Conservation (phyloP, 2,329 filamentous ascomycete genomes). For the Furcasterigmium sp. region DNA sequence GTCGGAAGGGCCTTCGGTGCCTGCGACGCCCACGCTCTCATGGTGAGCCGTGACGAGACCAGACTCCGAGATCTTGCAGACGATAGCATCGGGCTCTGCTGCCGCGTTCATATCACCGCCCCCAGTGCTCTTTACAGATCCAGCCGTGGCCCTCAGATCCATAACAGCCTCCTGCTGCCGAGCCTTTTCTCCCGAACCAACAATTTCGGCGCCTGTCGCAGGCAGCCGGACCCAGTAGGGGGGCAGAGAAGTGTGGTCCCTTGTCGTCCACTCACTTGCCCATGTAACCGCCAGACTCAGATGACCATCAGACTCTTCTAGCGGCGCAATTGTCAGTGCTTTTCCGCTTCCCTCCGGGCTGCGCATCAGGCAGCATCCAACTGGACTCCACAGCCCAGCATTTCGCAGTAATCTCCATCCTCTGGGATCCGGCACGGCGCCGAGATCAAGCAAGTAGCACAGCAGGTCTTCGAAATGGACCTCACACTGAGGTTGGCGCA, state of each 20-base stretch:
- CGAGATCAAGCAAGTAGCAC: constrained; percentile 57
- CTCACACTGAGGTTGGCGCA: constrained; percentile 48
- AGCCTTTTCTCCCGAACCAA: too few relatives aligned
- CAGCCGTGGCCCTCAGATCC: constrained; percentile 9
- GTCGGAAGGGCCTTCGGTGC: too few relatives aligned
- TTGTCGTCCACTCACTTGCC: constrained; percentile 47
- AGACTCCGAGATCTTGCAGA: constrained; percentile 42
- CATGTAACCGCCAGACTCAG: constrained; percentile 53
- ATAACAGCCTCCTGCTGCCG: background rate
- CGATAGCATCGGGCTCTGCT: constrained; percentile 33
- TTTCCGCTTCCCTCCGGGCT: constrained; percentile 43
- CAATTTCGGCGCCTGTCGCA: constrained; percentile 20
- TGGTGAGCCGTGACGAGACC: constrained; percentile 41
- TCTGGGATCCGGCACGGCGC: constrained; percentile 53
- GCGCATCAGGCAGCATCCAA: constrained; percentile 50
- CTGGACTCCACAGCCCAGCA: constrained; percentile 56
- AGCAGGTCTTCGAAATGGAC: constrained; percentile 54
- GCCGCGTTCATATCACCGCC: too few relatives aligned
- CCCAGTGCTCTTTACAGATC: too few relatives aligned
- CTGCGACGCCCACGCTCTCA: background rate
- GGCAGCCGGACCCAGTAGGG: constrained; percentile 54
- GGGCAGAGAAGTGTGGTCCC: constrained; percentile 46
- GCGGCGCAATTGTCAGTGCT: constrained; percentile 46
- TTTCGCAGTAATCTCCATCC: constrained; percentile 53
- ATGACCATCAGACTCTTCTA: constrained; percentile 57